These are phyloP conservation scores for Silene noctiflora DNA, from an alignment of 179 eudicot genomes.

Conservation along the genomic window DNA sequence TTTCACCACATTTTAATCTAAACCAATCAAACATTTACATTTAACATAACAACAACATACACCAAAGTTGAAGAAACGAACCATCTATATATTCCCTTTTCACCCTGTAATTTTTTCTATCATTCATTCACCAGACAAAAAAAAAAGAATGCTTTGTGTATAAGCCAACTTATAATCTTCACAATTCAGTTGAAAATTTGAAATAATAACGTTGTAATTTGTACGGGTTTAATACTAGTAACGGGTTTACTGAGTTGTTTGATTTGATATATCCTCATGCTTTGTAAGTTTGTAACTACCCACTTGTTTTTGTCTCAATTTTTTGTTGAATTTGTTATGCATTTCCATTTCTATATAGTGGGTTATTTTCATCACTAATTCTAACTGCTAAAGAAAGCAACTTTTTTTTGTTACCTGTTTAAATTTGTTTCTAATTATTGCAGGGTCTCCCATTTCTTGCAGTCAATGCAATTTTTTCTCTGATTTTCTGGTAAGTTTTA, in stretches of 20 bases:
- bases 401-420: neutral
- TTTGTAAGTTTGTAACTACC: neutral
- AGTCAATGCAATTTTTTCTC: conserved; percentile 19
- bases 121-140: too few relatives aligned
- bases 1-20: conserved; percentile 4
- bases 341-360: neutral
- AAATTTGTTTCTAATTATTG: neutral
- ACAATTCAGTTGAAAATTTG: neutral
- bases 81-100: conserved; percentile 20
- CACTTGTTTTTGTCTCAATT: neutral
- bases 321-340: neutral
- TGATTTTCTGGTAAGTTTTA: conserved; percentile 24
- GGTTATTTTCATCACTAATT: conserved; percentile 12
- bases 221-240: too few relatives aligned
- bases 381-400: conserved; percentile 19
- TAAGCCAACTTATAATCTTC: conserved; percentile 23
- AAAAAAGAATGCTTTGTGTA: conserved; percentile 21
- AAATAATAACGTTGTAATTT: neutral
- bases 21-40: neutral
- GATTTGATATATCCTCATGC: neutral
- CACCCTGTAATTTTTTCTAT: neutral
- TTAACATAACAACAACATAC: neutral
- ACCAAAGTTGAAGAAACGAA: conserved; percentile 27
- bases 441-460: conserved; percentile 10
- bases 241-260: too few relatives aligned